Evolutionary conservation across 257 asterid species (phyloP), one percentile per base, ranked within the genome.

Genomic region (Gentiana straminea): DNA sequence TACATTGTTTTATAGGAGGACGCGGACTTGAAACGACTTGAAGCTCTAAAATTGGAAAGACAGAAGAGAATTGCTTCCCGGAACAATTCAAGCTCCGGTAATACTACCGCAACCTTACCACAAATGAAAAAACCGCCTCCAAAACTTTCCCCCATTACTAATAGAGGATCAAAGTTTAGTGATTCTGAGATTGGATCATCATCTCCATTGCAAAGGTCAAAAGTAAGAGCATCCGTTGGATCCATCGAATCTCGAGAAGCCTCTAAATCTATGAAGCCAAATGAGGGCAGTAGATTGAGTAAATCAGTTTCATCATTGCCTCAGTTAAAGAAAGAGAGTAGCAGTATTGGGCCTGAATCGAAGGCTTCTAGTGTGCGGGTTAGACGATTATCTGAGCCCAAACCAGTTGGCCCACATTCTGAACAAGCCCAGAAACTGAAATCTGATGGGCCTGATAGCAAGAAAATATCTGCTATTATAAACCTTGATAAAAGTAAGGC

Each of bases 151-250:
- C 76, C 89, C 5, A 66, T 81, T 59, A 62, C 86, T 75, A 67
- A 67, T 60, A 77, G 76, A 74, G 94, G 94, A 71, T 81, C 97
- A 2, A 89, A 83, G 80, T 89, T 89, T 73, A 79, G 89, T 70
- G 97, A 89, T 77, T 73, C 86, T 35, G 97, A 83, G 69, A 91
- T 92, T 36, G 97, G 94, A 44, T 75, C 91, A 57, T 83, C 84
- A 36, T 89, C 95, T 52, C 97, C 97, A 52, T 73, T 83, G 78
- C 97, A 89, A 73, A 89, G 97, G 74, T 81, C 97, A 65, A 86
- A 86, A 77, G 60, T 83, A 72, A 75, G 92, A 75, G 72, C 75
- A 63, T 64, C 95, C 47, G 62, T 76, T 53, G 78, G 70, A 69
- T 63, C 87, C 59, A 70, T 63, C 58, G 79, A 70, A 67, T 33